These are phyloP conservation scores for Ascochyta koolunga DNA, from an alignment of 2,329 filamentous ascomycete species.

Conservation along the genomic window DNA sequence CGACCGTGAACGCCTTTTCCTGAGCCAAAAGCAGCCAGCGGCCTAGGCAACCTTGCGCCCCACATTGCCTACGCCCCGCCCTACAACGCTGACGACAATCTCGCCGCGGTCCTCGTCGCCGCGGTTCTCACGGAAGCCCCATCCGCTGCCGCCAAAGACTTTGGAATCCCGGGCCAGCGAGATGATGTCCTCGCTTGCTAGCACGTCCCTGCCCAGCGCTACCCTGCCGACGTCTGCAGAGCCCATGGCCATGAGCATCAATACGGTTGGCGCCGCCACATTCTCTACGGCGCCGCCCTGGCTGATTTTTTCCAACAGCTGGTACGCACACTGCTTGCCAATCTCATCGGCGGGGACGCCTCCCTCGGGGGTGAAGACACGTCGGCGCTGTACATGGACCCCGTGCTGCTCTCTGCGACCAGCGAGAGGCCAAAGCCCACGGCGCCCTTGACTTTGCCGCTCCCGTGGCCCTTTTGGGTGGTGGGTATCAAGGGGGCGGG, in stretches of 20 bases:
- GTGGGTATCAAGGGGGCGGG: conserved; percentile 67
- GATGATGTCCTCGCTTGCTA: conserved; percentile 81
- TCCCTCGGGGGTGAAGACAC: conserved; percentile 75
- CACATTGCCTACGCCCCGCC: conserved; percentile 91
- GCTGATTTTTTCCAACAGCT: conserved; percentile 81
- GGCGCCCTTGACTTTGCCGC: conserved; percentile 66
- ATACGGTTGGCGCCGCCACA: conserved; percentile 73
- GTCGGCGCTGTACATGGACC: conserved; percentile 88
- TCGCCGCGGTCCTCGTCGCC: conserved; percentile 64
- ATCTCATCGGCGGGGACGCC: conserved; percentile 89
- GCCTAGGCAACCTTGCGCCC: conserved; percentile 79
- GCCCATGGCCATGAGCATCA: conserved; percentile 97
- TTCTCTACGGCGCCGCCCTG: conserved; percentile 81
- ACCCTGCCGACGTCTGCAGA: conserved; percentile 92
- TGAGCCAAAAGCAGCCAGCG: neutral
- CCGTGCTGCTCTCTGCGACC: conserved; percentile 89
- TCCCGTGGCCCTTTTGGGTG: conserved; percentile 69
- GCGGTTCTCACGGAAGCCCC: conserved; percentile 73
- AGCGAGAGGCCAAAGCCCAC: conserved; percentile 91
- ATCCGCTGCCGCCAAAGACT: conserved; percentile 87
- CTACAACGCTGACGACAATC: conserved; percentile 88
- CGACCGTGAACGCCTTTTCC: conserved; percentile 4
- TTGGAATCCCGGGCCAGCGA: conserved; percentile 82
- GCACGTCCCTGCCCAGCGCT: conserved; percentile 77
- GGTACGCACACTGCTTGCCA: conserved; percentile 84